Conservation (phyloP, 2,329 filamentous ascomycete genomes). For the Atkinsonella hypoxylon region DNA sequence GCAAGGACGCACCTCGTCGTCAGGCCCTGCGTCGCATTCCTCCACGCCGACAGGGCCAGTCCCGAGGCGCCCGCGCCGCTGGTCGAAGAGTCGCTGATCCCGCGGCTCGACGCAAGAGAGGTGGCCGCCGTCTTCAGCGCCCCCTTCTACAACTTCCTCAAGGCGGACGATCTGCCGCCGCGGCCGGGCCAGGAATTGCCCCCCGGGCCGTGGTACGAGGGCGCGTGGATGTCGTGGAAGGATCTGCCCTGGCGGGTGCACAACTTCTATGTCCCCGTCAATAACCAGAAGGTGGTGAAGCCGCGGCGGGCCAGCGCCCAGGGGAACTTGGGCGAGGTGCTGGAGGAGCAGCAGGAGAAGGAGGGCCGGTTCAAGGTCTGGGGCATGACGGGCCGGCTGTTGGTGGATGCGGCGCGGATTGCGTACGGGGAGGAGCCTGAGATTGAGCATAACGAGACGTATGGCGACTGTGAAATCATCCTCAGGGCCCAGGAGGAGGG, state of each 20-base stretch:
- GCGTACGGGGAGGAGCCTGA: conserved; percentile 75
- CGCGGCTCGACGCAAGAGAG: conserved; percentile 74
- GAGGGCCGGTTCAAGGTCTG: conserved; percentile 68
- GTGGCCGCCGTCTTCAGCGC: conserved; percentile 91
- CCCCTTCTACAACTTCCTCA: conserved; percentile 74
- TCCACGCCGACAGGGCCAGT: conserved; percentile 44
- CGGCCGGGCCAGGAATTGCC: conserved; percentile 25
- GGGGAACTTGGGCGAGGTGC: conserved; percentile 28
- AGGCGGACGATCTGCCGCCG: conserved; percentile 41
- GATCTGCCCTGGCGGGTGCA: conserved; percentile 72
- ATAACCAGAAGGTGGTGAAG: conserved; percentile 55
- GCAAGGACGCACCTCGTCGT: conserved; percentile 64
- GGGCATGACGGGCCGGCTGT: conserved; percentile 85
- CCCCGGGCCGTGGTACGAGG: conserved; percentile 68
- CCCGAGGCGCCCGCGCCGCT: conserved; percentile 26
- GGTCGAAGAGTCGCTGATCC: conserved; percentile 62
- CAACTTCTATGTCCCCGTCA: conserved; percentile 81
- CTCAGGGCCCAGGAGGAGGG: conserved; percentile 32
- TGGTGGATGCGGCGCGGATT: conserved; percentile 77
- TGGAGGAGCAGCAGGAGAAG: conserved; percentile 36
- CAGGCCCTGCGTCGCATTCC: conserved; percentile 64
- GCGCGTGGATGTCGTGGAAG: conserved; percentile 71
- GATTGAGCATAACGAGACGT: conserved; percentile 56
- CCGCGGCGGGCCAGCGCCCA: conserved; percentile 34
- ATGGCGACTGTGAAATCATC: conserved; percentile 43